A percentile compares a stretch with the other conserved stretches of the same genome.
Evolutionary conservation across 352 stramenopile genomes (phyloP).

Genomic region (Phytophthora lateralis): DNA sequence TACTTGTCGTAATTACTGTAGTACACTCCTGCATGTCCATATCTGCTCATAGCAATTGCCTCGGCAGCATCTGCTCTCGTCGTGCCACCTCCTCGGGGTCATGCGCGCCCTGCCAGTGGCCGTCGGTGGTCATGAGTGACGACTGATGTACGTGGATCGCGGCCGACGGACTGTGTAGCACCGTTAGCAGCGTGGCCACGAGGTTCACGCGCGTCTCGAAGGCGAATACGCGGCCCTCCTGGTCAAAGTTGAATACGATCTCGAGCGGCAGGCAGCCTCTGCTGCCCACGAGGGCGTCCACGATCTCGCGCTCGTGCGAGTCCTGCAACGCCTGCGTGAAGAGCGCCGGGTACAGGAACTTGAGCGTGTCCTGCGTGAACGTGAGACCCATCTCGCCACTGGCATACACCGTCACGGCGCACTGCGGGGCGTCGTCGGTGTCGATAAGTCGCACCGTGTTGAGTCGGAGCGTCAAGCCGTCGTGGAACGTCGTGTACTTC

Average conservation of each 20-base stretch:
- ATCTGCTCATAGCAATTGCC: constrained; percentile 25
- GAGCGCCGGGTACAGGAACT: constrained; percentile 53
- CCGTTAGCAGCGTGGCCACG: constrained; percentile 42
- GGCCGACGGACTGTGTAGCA: constrained; percentile 42
- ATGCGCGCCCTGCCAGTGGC: constrained; percentile 42
- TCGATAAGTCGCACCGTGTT: constrained; percentile 36
- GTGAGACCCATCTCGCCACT: constrained; percentile 39
- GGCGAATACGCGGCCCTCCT: constrained; percentile 74
- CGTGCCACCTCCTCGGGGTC: constrained; percentile 20
- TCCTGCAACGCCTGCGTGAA: constrained; percentile 33
- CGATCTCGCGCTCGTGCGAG: constrained; percentile 23
- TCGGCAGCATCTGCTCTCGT: constrained; percentile 25
- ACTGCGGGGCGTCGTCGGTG: constrained; percentile 29
- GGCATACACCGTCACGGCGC: constrained; percentile 44
- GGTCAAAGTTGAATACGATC: constrained; percentile 79
- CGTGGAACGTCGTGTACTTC: constrained; percentile 63
- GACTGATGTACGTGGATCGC: constrained; percentile 40
- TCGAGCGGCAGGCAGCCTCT: constrained; percentile 33
- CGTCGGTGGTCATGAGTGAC: constrained; percentile 40
- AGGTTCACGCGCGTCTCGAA: constrained; percentile 70
- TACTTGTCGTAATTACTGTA: neutral
- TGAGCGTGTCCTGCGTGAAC: constrained; percentile 52
- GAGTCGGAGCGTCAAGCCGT: constrained; percentile 36
- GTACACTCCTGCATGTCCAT: neutral
- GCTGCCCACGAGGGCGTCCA: constrained; percentile 35